Percentiles rank a stretch among this genome's conserved stretches.
These are phyloP conservation scores for Trypanosoma avium DNA, from an alignment of 208 protist species.

Conservation along the genomic window DNA sequence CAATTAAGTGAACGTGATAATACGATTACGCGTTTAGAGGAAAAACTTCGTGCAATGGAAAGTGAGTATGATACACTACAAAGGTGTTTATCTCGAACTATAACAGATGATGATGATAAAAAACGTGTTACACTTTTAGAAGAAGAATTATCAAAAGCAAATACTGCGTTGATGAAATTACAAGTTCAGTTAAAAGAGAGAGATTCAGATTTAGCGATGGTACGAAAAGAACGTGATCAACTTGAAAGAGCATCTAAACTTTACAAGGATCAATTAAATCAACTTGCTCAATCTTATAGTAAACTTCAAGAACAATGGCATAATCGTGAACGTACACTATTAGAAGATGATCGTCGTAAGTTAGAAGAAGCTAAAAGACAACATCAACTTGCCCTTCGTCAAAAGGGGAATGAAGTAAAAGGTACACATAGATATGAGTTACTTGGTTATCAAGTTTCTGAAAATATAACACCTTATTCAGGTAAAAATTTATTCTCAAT, in stretches of 20 bases:
- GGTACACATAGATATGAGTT: slow-evolving; percentile 19
- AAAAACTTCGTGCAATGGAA: slow-evolving; percentile 48
- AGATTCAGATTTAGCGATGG: slow-evolving; percentile 33
- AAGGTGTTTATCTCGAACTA: slow-evolving; percentile 32
- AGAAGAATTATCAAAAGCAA: slow-evolving; percentile 34
- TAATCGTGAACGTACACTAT: slow-evolving; percentile 24
- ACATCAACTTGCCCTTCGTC: slow-evolving; percentile 10
- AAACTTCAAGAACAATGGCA: slow-evolving; percentile 41
- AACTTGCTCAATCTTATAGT: slow-evolving; percentile 40
- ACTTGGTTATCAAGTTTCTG: slow-evolving; percentile 16
- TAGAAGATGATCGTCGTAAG: slow-evolving; percentile 24
- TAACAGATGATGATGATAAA: slow-evolving; percentile 35
- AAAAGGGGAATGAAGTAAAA: neutral
- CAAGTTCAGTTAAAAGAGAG: slow-evolving; percentile 35
- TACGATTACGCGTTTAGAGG: slow-evolving; percentile 41
- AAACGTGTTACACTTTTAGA: slow-evolving; percentile 38
- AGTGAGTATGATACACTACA: slow-evolving; percentile 73
- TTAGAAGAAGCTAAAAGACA: slow-evolving; percentile 23
- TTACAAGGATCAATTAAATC: slow-evolving; percentile 36
- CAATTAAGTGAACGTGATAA: slow-evolving; percentile 61
- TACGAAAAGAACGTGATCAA: slow-evolving; percentile 35
- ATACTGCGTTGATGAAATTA: slow-evolving; percentile 19
- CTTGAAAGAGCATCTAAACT: slow-evolving; percentile 34
- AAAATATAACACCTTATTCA: neutral
- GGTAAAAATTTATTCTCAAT: neutral